Percentiles rank a stretch among this genome's conserved stretches.
These are phyloP conservation scores for Amanita rubescens DNA, from an alignment of 768 basidiomycete species.

Conservation along the genomic window DNA sequence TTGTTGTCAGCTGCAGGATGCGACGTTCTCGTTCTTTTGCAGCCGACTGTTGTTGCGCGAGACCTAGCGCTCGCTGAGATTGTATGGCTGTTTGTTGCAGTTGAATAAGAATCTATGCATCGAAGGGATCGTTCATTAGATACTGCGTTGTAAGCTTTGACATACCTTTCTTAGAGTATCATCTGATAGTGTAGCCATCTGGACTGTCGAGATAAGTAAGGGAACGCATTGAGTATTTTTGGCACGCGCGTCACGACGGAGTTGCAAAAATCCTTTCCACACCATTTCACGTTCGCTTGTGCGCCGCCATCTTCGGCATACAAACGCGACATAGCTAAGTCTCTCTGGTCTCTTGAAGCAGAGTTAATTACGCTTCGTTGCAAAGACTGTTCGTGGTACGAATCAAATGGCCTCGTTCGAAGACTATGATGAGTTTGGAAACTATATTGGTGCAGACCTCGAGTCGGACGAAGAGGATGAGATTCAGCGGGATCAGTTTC, in stretches of 20 bases:
- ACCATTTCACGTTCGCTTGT: conserved; percentile 7
- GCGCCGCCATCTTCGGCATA: not conserved
- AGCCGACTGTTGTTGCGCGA: conserved; percentile 67
- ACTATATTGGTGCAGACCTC: conserved; percentile 94
- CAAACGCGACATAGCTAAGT: not conserved
- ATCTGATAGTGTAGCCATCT: conserved; percentile 44
- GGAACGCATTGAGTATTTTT: not conserved
- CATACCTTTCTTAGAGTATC: conserved; percentile 76
- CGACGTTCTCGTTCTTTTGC: conserved; percentile 85
- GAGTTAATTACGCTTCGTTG: not conserved
- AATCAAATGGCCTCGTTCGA: conserved; percentile 50
- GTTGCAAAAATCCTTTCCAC: conserved; percentile 18
- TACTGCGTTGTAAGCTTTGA: not conserved
- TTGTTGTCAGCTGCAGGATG: conserved; percentile 82
- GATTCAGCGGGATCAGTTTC: conserved; percentile 43
- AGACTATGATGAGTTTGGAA: conserved; percentile 93
- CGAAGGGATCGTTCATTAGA: not conserved
- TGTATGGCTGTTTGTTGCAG: conserved; percentile 88
- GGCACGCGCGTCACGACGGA: conserved; percentile 15
- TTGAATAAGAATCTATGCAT: conserved; percentile 74
- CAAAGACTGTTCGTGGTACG: not conserved
- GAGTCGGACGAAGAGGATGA: conserved; percentile 80
- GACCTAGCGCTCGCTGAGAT: conserved; percentile 70
- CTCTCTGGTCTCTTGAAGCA: not conserved
- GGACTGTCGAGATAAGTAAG: not conserved